phyloP scores from a whole-genome alignment of 2,329 filamentous ascomycete species.

The Chaetomium strumarium region DNA sequence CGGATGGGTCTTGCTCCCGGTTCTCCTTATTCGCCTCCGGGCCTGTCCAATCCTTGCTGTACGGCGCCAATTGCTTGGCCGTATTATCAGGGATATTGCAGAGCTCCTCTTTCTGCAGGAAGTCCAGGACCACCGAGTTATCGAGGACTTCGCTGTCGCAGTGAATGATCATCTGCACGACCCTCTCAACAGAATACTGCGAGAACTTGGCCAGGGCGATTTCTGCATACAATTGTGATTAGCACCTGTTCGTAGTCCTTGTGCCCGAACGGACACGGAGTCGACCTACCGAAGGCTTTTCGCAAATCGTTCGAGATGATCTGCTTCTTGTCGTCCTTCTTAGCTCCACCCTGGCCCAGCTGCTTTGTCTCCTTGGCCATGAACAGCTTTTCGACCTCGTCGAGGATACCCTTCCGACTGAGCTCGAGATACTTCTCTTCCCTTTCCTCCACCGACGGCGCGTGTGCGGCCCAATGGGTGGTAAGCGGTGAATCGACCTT shows the following conservation, averaged over 20 bases:
- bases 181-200: conserved; percentile 72
- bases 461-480: conserved; percentile 86
- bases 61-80: conserved; percentile 85
- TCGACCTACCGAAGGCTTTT: conserved; percentile 67
- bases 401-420: conserved; percentile 87
- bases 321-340: conserved; percentile 95
- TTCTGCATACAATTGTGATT: conserved; percentile 45
- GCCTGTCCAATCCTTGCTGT: conserved; percentile 94
- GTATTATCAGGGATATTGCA: conserved; percentile 90
- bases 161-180: conserved; percentile 91
- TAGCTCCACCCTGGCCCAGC: conserved; percentile 63
- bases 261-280: neutral
- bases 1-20: conserved; percentile 78
- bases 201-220: conserved; percentile 94
- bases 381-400: conserved; percentile 96
- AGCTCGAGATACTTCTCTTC: conserved; percentile 96
- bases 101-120: conserved; percentile 85
- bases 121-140: conserved; percentile 92
- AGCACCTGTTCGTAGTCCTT: conserved; percentile 22
- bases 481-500: conserved; percentile 90
- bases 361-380: conserved; percentile 94
- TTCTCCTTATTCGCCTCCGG: conserved; percentile 71
- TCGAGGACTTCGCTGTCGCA: conserved; percentile 86
- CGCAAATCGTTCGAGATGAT: conserved; percentile 87
- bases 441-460: conserved; percentile 77